Percentiles rank a stretch among this genome's conserved stretches.
Conservation (phyloP, 306 rosid species). For the Cicer chorassanicum region DNA sequence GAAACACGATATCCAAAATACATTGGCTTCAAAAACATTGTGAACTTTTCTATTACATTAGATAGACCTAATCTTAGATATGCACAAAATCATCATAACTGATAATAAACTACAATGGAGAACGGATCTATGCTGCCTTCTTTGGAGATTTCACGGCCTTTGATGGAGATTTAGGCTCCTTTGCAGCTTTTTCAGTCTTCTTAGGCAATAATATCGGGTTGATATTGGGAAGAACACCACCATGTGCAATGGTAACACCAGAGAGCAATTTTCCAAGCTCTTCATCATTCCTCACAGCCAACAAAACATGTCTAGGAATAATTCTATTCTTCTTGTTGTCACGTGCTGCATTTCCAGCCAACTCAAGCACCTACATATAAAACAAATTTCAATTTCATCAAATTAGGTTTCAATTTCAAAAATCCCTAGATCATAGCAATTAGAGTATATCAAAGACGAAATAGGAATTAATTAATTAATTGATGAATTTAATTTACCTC, state of each 20-base stretch:
- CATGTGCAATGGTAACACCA: conserved; percentile 79
- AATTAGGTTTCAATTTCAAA: background rate
- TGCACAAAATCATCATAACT: too few species aligned
- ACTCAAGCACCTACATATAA: conserved; percentile 66
- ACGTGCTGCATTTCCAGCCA: conserved; percentile 90
- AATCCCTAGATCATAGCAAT: background rate
- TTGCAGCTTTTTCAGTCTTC: conserved; percentile 52
- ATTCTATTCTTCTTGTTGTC: conserved; percentile 86
- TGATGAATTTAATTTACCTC: conserved; percentile 49
- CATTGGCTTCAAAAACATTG: too few species aligned
- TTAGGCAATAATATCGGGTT: conserved; percentile 73
- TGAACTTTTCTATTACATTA: too few species aligned
- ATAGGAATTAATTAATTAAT: too few species aligned
- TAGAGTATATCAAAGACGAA: background rate
- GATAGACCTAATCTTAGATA: background rate
- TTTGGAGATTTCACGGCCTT: conserved; percentile 17
- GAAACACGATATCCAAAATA: too few species aligned
- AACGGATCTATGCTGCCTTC: too few species aligned
- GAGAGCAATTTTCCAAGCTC: conserved; percentile 79
- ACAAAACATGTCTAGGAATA: conserved; percentile 69
- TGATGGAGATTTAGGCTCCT: conserved; percentile 64
- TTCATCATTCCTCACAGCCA: conserved; percentile 81
- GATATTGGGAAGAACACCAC: conserved; percentile 82
- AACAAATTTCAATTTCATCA: background rate
- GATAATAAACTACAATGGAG: too few species aligned